Conservation (phyloP, 805 yeast species). For the Saitoella complicata region DNA sequence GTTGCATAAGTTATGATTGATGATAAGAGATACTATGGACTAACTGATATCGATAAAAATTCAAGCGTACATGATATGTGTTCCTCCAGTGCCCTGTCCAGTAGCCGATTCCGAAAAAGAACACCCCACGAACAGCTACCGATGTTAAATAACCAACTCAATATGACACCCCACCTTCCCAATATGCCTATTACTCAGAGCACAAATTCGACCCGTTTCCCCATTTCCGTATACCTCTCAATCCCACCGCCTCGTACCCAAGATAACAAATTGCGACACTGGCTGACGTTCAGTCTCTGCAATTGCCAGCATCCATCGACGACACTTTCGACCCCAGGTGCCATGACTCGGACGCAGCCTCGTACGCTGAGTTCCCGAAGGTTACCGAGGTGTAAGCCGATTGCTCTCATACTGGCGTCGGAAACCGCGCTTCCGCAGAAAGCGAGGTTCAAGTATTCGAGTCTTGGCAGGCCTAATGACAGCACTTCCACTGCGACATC, state of each 20-base stretch:
- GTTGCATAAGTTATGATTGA: too few relatives aligned
- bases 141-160: too few relatives aligned
- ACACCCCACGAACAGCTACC: too few relatives aligned
- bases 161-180: too few relatives aligned
- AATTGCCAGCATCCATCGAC: conserved; percentile 40
- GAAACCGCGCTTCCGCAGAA: conserved; percentile 72
- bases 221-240: too few relatives aligned
- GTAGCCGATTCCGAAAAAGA: too few relatives aligned
- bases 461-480: conserved; percentile 45
- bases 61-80: too few relatives aligned
- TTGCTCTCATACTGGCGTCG: conserved; percentile 46
- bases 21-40: too few relatives aligned
- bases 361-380: conserved; percentile 36
- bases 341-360: conserved; percentile 62
- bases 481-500: conserved; percentile 53
- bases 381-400: conserved; percentile 37
- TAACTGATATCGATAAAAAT: too few relatives aligned
- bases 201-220: too few relatives aligned
- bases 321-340: conserved; percentile 59
- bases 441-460: conserved; percentile 40
- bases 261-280: conserved; percentile 40
- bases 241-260: neutral
- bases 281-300: conserved; percentile 42
- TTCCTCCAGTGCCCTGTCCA: too few relatives aligned
- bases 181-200: too few relatives aligned